phyloP scores from a whole-genome alignment of 306 rosid species.

The Castanopsis chinensis region DNA sequence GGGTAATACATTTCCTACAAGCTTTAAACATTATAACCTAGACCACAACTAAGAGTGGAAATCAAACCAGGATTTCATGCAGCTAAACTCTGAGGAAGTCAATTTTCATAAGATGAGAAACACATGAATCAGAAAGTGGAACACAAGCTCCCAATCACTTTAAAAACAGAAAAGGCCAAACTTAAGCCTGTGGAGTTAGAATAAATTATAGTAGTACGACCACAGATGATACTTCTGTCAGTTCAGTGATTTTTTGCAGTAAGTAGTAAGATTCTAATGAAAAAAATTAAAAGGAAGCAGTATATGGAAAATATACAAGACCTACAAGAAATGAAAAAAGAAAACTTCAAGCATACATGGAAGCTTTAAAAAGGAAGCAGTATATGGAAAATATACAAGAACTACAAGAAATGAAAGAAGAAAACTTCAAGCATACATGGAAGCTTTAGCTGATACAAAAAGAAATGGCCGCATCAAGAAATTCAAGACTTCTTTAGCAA shows the following conservation, averaged over 20 bases:
- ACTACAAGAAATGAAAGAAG: too few relatives aligned
- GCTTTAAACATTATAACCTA: background rate
- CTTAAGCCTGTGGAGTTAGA: background rate
- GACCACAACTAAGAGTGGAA: background rate
- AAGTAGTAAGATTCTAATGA: too few relatives aligned
- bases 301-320: too few relatives aligned
- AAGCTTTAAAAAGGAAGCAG: background rate
- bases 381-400: too few relatives aligned
- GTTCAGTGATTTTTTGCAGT: background rate
- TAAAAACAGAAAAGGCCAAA: background rate
- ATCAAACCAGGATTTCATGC: background rate
- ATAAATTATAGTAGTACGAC: background rate
- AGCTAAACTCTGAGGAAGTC: background rate
- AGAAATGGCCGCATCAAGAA: background rate
- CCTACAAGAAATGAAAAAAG: too few relatives aligned
- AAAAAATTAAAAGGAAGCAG: too few relatives aligned
- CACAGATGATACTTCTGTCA: background rate
- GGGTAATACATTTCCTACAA: background rate
- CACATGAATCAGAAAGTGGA: background rate
- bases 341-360: background rate
- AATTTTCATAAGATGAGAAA: conserved; percentile 4
- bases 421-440: background rate
- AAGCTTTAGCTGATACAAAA: background rate
- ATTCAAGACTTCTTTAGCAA: background rate
- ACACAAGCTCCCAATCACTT: background rate